Evolutionary conservation across 2,329 filamentous ascomycete genomes (phyloP).

Genomic region (Fonsecaea erecta): DNA sequence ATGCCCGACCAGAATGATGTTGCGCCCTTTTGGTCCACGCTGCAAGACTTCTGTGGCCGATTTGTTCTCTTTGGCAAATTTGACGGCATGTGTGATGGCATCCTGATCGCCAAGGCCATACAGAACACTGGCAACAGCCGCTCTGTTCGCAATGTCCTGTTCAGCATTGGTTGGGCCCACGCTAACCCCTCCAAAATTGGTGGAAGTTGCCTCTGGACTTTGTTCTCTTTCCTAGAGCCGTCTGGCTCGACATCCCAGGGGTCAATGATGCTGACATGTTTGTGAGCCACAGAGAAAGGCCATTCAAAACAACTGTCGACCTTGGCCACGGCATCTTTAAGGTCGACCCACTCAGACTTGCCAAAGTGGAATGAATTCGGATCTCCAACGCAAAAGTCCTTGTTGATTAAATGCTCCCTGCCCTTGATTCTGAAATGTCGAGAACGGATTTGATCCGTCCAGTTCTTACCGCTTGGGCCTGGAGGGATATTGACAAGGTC

Average conservation of each 20-base stretch:
- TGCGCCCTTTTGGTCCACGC: slow-evolving; percentile 50
- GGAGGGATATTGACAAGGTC: slow-evolving; percentile 62
- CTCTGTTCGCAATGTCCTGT: slow-evolving; percentile 25
- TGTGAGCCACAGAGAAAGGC: slow-evolving; percentile 54
- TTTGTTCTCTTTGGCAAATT: not conserved
- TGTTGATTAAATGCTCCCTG: slow-evolving; percentile 68
- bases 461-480: slow-evolving; percentile 65
- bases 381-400: slow-evolving; percentile 70
- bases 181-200: slow-evolving; percentile 18
- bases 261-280: slow-evolving; percentile 29
- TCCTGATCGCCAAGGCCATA: slow-evolving; percentile 14
- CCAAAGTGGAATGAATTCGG: slow-evolving; percentile 77
- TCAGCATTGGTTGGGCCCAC: slow-evolving; percentile 22
- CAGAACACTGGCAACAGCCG: slow-evolving; percentile 25
- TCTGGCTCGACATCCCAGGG: slow-evolving; percentile 16
- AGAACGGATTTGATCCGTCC: slow-evolving; percentile 69
- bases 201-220: not conserved
- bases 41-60: slow-evolving; percentile 14
- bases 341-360: slow-evolving; percentile 59
- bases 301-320: slow-evolving; percentile 62
- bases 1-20: slow-evolving; percentile 80
- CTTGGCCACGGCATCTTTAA: slow-evolving; percentile 50
- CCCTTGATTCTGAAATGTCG: slow-evolving; percentile 80
- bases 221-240: not conserved
- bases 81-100: slow-evolving; percentile 13